phyloP scores from a whole-genome alignment of 805 yeast genomes.

The Saccharomyces cerevisiae region DNA sequence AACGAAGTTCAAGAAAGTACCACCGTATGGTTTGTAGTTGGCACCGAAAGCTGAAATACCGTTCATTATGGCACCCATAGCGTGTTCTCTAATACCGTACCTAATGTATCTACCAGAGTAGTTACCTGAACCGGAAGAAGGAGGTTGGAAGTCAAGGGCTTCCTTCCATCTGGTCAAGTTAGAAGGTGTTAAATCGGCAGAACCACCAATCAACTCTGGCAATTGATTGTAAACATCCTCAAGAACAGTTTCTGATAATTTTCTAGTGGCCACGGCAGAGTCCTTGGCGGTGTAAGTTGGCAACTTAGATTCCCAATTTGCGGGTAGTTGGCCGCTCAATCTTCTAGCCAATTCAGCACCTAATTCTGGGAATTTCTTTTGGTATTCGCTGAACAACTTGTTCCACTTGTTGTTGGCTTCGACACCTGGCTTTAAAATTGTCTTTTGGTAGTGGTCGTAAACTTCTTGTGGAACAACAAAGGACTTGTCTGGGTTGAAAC shows the following conservation, averaged over 20 bases:
- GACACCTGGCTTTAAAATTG: constrained; percentile 53
- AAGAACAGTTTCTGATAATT: constrained; percentile 78
- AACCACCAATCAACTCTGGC: constrained; percentile 94
- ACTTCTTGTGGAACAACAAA: constrained; percentile 83
- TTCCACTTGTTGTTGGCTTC: constrained; percentile 73
- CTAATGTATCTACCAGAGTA: constrained; percentile 89
- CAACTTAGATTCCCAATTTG: constrained; percentile 64
- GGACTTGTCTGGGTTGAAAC: constrained; percentile 78
- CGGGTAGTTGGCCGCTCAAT: constrained; percentile 69
- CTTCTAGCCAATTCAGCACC: constrained; percentile 79
- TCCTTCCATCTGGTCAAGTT: constrained; percentile 84
- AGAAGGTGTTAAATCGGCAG: constrained; percentile 96
- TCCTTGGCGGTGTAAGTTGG: constrained; percentile 77
- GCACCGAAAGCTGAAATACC: constrained; percentile 90
- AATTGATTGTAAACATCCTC: constrained; percentile 49
- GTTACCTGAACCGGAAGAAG: constrained; percentile 67
- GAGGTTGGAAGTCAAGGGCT: constrained; percentile 90
- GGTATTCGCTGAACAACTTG: constrained; percentile 50
- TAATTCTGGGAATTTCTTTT: constrained; percentile 61
- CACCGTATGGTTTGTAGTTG: constrained; percentile 86
- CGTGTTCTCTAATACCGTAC: constrained; percentile 98
- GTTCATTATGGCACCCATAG: constrained; percentile 96
- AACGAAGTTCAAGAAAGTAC: constrained; percentile 94
- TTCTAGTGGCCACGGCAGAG: constrained; percentile 85
- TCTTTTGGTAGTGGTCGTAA: constrained; percentile 51